These are phyloP conservation scores for Sphaerulina vaccinii DNA, from an alignment of 2,329 filamentous ascomycete genomes.

Conservation along the genomic window DNA sequence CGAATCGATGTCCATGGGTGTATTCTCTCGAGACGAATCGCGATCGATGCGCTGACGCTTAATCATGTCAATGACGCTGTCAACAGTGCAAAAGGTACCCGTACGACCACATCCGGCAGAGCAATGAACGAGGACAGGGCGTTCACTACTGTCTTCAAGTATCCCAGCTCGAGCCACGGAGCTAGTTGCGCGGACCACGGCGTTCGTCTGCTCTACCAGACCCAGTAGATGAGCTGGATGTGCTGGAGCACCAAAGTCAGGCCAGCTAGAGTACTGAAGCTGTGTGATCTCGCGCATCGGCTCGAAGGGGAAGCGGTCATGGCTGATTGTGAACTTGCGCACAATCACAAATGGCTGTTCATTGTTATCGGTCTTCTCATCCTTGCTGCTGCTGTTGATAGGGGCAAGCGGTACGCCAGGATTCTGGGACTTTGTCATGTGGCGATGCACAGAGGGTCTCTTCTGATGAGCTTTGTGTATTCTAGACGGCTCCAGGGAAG, in stretches of 20 bases:
- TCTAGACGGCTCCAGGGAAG: conserved; percentile 66
- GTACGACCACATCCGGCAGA: conserved; percentile 94
- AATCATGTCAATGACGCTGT: conserved; percentile 93
- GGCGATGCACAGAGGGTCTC: conserved; percentile 40
- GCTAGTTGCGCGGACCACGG: conserved; percentile 56
- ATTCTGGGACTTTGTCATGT: conserved; percentile 39
- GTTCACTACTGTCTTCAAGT: conserved; percentile 52
- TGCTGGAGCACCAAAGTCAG: conserved; percentile 90
- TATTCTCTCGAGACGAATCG: conserved; percentile 29
- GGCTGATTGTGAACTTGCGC: conserved; percentile 80
- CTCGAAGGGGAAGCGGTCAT: conserved; percentile 73
- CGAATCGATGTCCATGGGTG: conserved; percentile 48
- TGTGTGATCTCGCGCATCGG: conserved; percentile 92
- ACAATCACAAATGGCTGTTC: conserved; percentile 77
- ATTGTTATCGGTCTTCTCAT: conserved; percentile 20
- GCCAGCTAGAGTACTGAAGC: conserved; percentile 93
- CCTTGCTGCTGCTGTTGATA: conserved; percentile 26
- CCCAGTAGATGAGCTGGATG: conserved; percentile 83
- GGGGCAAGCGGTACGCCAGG: conserved; percentile 33
- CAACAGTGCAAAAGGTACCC: conserved; percentile 93
- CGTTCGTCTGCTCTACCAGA: conserved; percentile 86
- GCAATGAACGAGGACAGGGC: conserved; percentile 89
- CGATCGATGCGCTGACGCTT: conserved; percentile 67
- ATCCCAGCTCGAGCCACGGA: conserved; percentile 44
- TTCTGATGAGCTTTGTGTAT: conserved; percentile 48